Percentiles rank a stretch among this genome's conserved stretches.
Conservation (phyloP, 768 basidiomycete species). For the Leccinum sublutescens region DNA sequence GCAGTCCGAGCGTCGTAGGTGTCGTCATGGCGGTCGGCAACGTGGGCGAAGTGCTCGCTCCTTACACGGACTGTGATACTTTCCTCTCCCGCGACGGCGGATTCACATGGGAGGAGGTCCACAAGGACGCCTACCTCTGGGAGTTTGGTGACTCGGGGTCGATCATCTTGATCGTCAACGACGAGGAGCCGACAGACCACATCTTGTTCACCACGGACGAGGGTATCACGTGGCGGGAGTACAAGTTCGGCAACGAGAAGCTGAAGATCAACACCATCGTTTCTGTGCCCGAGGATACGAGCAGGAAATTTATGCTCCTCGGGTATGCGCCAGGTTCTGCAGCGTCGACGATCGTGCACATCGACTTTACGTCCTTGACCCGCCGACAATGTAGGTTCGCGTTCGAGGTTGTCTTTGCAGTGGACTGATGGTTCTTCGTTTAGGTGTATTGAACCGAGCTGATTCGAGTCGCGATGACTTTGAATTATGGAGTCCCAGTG, state of each 20-base stretch:
- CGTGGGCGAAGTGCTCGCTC: slow-evolving; percentile 78
- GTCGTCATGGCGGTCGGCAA: slow-evolving; percentile 96
- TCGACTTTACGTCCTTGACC: slow-evolving; percentile 86
- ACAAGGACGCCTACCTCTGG: slow-evolving; percentile 97
- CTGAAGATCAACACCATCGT: slow-evolving; percentile 75
- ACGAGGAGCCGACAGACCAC: slow-evolving; percentile 89
- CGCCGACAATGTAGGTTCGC: slow-evolving; percentile 63
- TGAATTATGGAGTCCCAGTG: slow-evolving; percentile 94
- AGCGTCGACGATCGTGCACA: slow-evolving; percentile 61
- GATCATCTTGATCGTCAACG: slow-evolving; percentile 89
- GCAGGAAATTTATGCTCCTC: slow-evolving; percentile 85
- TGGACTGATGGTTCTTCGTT: slow-evolving; percentile 1
- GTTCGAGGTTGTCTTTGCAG: neutral
- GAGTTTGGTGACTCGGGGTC: slow-evolving; percentile 98
- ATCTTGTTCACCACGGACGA: slow-evolving; percentile 90
- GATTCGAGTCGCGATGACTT: slow-evolving; percentile 89
- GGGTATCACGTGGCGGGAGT: slow-evolving; percentile 84
- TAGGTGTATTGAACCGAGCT: slow-evolving; percentile 68
- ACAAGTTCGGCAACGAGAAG: slow-evolving; percentile 70
- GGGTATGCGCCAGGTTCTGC: slow-evolving; percentile 53
- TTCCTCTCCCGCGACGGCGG: slow-evolving; percentile 97
- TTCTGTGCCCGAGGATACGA: slow-evolving; percentile 88
- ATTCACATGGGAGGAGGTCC: slow-evolving; percentile 97
- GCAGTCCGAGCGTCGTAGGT: slow-evolving; percentile 88
- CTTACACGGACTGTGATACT: slow-evolving; percentile 87